Conservation (phyloP, 2,329 filamentous ascomycete genomes). For the Fusarium nodosum region DNA sequence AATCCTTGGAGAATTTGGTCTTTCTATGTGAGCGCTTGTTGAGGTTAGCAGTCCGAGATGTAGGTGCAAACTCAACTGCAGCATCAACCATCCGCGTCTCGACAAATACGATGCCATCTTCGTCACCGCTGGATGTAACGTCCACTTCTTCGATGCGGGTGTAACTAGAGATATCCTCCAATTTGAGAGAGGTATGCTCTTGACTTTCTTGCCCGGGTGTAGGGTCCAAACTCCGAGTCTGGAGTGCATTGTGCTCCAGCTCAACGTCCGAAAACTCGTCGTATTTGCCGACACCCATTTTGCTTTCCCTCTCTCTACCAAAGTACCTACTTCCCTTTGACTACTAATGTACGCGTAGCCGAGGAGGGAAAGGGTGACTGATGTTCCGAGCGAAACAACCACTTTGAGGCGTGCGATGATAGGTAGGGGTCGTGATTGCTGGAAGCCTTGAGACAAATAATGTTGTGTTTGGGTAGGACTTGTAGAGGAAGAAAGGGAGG, state of each 20-base stretch:
- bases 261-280: not conserved
- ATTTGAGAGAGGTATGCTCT: not conserved
- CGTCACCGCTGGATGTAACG: not conserved
- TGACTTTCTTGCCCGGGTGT: not conserved
- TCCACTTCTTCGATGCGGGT: not conserved
- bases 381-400: not conserved
- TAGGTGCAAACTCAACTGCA: not conserved
- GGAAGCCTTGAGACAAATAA: not conserved
- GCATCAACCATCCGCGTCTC: not conserved
- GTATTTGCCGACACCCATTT: not conserved
- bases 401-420: not conserved
- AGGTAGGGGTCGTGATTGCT: not conserved
- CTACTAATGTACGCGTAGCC: not conserved
- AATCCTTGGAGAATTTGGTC: not conserved
- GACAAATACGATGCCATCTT: not conserved
- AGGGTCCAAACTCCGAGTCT: not conserved
- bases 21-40: not conserved
- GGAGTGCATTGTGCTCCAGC: not conserved
- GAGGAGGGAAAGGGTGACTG: not conserved
- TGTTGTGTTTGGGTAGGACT: not conserved
- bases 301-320: constrained; percentile 3
- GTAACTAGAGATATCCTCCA: not conserved
- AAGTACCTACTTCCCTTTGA: not conserved
- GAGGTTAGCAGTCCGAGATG: not conserved
- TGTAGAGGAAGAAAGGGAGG: not conserved